phyloP scores from a whole-genome alignment of 371 early-diverging fungal species.

The Catenaria anguillulae region DNA sequence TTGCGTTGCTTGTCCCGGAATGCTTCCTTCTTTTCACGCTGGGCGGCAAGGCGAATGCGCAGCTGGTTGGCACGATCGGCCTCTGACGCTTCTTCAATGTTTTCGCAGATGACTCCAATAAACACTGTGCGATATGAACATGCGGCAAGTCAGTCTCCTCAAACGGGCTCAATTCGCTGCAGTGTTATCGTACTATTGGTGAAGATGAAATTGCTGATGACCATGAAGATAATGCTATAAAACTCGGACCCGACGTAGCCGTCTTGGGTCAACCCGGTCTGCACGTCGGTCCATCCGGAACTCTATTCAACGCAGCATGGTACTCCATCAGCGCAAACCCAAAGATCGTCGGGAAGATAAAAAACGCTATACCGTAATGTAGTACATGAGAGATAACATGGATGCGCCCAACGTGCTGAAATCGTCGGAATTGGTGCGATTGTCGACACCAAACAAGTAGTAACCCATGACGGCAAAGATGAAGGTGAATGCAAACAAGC shows the following conservation, averaged over 20 bases:
- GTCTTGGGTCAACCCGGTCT: constrained; percentile 11
- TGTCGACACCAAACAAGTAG: constrained; percentile 10
- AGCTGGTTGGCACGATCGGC: constrained; percentile 15
- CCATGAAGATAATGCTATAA: constrained; percentile 18
- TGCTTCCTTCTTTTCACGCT: constrained; percentile 19
- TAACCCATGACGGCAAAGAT: constrained; percentile 12
- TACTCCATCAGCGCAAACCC: no score
- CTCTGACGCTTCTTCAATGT: constrained; percentile 23
- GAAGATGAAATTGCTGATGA: constrained; percentile 24
- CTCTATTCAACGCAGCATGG: no score
- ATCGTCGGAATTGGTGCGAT: not conserved
- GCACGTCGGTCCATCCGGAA: constrained; percentile 21
- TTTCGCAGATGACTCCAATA: constrained; percentile 27
- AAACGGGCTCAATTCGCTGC: no score
- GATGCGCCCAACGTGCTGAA: constrained; percentile 11
- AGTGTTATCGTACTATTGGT: constrained; percentile 14
- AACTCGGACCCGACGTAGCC: constrained; percentile 16
- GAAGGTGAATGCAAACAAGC: constrained; percentile 9
- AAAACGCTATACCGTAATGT: constrained; percentile 10
- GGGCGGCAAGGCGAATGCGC: constrained; percentile 11
- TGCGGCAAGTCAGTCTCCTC: no score
- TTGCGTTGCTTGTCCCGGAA: constrained; percentile 20
- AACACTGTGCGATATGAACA: no score
- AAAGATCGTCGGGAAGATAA: not conserved
- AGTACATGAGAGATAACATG: constrained; percentile 17